Conservation (phyloP, 75 land plant species). For the Azolla pinnata region DNA sequence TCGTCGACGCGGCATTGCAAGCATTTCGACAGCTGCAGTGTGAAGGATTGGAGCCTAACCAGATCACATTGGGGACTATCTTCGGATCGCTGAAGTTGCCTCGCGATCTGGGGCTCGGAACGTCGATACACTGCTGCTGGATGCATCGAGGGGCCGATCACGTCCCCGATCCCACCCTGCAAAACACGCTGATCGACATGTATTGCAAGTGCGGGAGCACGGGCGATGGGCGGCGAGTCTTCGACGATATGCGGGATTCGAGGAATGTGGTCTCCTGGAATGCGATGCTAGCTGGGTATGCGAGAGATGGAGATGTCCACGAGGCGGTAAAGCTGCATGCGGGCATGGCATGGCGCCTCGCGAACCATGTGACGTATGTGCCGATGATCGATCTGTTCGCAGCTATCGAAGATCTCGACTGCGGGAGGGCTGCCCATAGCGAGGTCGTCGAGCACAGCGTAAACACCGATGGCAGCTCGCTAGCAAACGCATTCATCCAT, state of each 20-base stretch:
- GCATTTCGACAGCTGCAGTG: constrained; percentile 36
- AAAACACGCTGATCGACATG: constrained; percentile 38
- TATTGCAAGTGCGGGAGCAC: constrained; percentile 47
- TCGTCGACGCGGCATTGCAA: constrained; percentile 31
- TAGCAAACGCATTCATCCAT: constrained; percentile 29
- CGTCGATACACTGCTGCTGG: constrained; percentile 20
- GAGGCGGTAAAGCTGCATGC: not conserved
- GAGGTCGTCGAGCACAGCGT: constrained; percentile 45
- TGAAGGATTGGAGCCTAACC: constrained; percentile 31
- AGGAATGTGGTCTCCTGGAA: constrained; percentile 49
- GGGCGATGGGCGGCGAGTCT: constrained; percentile 25
- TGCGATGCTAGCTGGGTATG: constrained; percentile 37
- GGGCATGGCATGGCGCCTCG: constrained; percentile 10
- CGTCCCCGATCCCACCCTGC: constrained; percentile 28
- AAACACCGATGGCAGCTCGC: constrained; percentile 30
- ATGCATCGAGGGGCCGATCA: constrained; percentile 17
- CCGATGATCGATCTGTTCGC: constrained; percentile 56
- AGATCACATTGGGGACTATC: constrained; percentile 37
- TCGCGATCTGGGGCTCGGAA: constrained; percentile 30
- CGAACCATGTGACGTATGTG: constrained; percentile 59
- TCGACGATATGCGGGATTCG: constrained; percentile 16
- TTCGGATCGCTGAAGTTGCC: constrained; percentile 35
- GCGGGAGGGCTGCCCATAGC: constrained; percentile 52
- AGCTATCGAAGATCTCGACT: constrained; percentile 28
- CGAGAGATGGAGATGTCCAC: constrained; percentile 39